Evolutionary conservation across 495 filamentous ascomycete species (phyloP), one percentile per base, ranked within the genome.

Genomic region (Pyronema omphalodes): DNA sequence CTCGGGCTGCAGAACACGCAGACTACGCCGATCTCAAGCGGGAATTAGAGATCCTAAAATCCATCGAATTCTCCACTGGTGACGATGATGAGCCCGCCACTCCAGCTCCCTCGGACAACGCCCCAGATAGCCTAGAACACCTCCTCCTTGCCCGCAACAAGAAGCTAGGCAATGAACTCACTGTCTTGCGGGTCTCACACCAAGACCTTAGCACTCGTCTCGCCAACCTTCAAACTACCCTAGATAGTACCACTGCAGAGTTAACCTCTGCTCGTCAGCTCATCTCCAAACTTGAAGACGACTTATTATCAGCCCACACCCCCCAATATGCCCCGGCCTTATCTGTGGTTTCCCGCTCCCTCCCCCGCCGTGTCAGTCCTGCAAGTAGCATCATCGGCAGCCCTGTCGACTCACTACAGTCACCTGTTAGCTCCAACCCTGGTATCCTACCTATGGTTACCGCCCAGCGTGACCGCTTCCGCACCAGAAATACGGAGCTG

Each of bases 401-500:
- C 68, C 37, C 69, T 57, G 51, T 73, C 64, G 47, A 44, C 72
- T 78, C 51, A 74, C 74, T 59, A 74, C 78, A 23, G 6, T 84
- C 88, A 60, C 71, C 81, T 7, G 60, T 56, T 36, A 54, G 36
- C 9, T 47, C 55, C 49, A 50, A 86, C 29, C 86, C 84, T 1
- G 88, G 88, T 15, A 93, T 99, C 55, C 72, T 99, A 23, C 91
- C 93, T 23, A 99, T 99, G 91, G 82, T 99, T 54, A 93, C 91
- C 46, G 91, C 91, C 15, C 91, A 99, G 67, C 81, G 91, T 56
- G 91, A 99, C 68, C 84, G 91, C 41, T 99, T 99, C 76, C 96
- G 94, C 73, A 86, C 93, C 73, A 82, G 87, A 59, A 96, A 93
- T 56, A 68, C 80, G 1, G 85, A 96, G 64, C 77, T 99, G 43